phyloP scores from a whole-genome alignment of 2,329 filamentous ascomycete genomes.

The Cytospora paraplurivora region DNA sequence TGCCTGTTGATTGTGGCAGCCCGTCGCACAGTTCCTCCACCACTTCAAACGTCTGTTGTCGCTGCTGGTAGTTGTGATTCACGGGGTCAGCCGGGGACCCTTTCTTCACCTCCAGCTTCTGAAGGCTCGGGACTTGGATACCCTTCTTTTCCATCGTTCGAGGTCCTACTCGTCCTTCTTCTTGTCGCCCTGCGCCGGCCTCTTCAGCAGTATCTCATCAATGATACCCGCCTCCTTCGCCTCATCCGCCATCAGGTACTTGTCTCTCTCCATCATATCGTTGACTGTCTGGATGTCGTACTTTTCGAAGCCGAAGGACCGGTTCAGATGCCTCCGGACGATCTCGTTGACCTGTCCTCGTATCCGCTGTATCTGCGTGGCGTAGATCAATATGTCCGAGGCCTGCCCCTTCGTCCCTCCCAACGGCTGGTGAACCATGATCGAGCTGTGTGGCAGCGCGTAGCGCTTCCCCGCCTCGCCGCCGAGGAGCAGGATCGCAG shows the following conservation, averaged over 20 bases:
- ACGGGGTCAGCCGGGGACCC: too few relatives aligned
- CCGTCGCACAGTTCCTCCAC: too few relatives aligned
- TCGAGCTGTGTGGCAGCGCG: slow-evolving; percentile 86
- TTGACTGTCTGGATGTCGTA: slow-evolving; percentile 82
- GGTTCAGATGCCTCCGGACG: slow-evolving; percentile 83
- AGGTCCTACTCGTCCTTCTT: slow-evolving; percentile 12
- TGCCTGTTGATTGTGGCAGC: neutral
- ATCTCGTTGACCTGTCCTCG: slow-evolving; percentile 87
- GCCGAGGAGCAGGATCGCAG: slow-evolving; percentile 81
- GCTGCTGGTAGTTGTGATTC: too few relatives aligned
- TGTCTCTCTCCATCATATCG: slow-evolving; percentile 94
- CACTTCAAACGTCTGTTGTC: too few relatives aligned
- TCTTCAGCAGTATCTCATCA: slow-evolving; percentile 79
- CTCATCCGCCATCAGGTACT: slow-evolving; percentile 87
- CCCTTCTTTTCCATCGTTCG: neutral
- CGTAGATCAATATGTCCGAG: slow-evolving; percentile 91
- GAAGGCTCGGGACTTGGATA: too few relatives aligned
- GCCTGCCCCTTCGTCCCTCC: slow-evolving; percentile 69
- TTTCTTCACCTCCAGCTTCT: too few relatives aligned
- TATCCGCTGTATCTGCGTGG: slow-evolving; percentile 90
- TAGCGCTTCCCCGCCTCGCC: slow-evolving; percentile 83
- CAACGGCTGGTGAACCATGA: slow-evolving; percentile 97
- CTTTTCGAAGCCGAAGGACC: slow-evolving; percentile 71
- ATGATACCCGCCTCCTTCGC: slow-evolving; percentile 89
- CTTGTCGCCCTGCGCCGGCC: slow-evolving; percentile 37